Percentiles rank a stretch among this genome's conserved stretches.
Evolutionary conservation across 73 alveolate genomes (phyloP).

Genomic region (Paramecium primaurelia): DNA sequence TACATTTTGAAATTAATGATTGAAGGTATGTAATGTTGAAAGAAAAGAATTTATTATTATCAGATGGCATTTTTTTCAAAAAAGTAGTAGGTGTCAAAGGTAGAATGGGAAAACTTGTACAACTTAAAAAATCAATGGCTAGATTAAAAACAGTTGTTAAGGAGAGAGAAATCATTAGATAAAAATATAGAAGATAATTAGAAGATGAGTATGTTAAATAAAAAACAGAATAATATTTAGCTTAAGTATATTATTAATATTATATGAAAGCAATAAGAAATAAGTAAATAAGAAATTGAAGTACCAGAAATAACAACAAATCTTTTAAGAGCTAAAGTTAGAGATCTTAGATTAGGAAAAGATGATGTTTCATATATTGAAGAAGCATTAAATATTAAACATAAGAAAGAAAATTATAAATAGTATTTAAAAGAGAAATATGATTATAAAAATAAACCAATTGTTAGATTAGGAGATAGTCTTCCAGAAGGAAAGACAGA

Average conservation of each 20-base stretch:
- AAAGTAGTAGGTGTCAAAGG: slow-evolving; percentile 48
- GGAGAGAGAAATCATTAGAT: slow-evolving; percentile 74
- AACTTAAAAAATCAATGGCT: slow-evolving; percentile 72
- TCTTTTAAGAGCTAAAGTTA: slow-evolving; percentile 53
- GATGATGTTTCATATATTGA: slow-evolving; percentile 54
- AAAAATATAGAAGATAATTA: slow-evolving; percentile 65
- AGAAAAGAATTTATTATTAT: slow-evolving; percentile 74
- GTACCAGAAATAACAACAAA: slow-evolving; percentile 55
- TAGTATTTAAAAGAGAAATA: slow-evolving; percentile 30
- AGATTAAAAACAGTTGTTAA: slow-evolving; percentile 72
- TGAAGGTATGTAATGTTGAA: slow-evolving; percentile 72
- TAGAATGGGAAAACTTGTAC: slow-evolving; percentile 42
- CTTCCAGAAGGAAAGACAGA: slow-evolving; percentile 14
- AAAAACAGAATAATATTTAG: slow-evolving; percentile 59
- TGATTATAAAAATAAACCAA: slow-evolving; percentile 47
- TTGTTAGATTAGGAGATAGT: not conserved
- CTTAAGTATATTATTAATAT: not conserved
- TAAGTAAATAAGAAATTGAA: not conserved
- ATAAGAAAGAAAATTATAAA: slow-evolving; percentile 3
- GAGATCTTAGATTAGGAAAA: slow-evolving; percentile 51
- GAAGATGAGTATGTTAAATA: slow-evolving; percentile 72
- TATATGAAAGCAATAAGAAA: not conserved
- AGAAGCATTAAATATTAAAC: slow-evolving; percentile 41
- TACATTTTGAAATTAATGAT: not conserved
- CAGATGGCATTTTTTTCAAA: slow-evolving; percentile 60